Evolutionary conservation across 768 basidiomycete genomes (phyloP).

Genomic region (Leccinum imitatum): DNA sequence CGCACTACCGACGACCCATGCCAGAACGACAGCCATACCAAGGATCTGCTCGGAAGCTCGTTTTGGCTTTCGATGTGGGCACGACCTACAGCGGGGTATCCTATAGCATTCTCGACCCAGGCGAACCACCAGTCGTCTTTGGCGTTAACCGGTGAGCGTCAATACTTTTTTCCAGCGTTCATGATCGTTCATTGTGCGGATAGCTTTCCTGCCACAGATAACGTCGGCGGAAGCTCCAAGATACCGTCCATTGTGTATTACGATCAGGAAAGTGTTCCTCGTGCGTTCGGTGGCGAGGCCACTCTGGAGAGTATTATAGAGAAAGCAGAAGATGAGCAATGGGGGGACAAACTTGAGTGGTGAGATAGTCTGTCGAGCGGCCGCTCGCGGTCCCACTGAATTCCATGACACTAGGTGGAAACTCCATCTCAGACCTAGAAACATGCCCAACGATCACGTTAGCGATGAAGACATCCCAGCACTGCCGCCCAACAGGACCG

Average conservation of each 20-base stretch:
- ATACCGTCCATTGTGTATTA: conserved; percentile 52
- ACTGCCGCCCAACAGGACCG: conserved; percentile 43
- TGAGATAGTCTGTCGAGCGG: conserved; percentile 4
- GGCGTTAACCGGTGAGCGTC: conserved; percentile 25
- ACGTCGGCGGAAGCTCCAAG: conserved; percentile 47
- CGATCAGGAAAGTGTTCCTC: conserved; percentile 38
- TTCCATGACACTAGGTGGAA: conserved; percentile 31
- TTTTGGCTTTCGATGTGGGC: conserved; percentile 53
- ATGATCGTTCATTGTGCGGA: conserved; percentile 6
- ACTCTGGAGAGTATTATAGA: conserved; percentile 38
- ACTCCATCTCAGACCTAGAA: conserved; percentile 34
- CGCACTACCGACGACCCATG: conserved; percentile 16
- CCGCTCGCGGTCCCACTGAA: conserved; percentile 8
- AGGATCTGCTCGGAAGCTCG: conserved; percentile 42
- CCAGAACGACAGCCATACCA: conserved; percentile 37
- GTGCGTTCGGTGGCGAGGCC: conserved; percentile 48
- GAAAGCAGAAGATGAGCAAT: conserved; percentile 39
- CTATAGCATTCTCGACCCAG: conserved; percentile 37
- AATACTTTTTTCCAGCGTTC: not conserved
- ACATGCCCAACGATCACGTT: conserved; percentile 22
- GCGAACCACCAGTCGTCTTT: conserved; percentile 24
- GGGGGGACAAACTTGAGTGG: conserved; percentile 33
- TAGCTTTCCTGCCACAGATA: conserved; percentile 49
- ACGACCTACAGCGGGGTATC: conserved; percentile 52
- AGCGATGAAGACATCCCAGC: conserved; percentile 37